Evolutionary conservation across 1,284 basidiomycete species (phyloP).

Genomic region (Agaricales sp.): DNA sequence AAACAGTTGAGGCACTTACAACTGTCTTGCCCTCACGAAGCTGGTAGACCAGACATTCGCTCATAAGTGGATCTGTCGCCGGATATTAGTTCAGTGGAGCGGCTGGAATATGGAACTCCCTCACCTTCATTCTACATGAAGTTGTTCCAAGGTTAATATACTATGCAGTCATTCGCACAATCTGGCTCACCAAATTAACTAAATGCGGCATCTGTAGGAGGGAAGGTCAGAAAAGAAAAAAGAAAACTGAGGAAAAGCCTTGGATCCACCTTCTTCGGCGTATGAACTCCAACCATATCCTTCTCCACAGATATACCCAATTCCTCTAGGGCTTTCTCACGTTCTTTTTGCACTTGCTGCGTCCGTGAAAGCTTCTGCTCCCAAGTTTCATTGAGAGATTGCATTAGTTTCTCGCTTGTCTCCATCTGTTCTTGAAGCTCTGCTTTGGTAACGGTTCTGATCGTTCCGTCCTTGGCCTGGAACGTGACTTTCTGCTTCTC

Average conservation of each 20-base stretch:
- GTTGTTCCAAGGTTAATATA: conserved; percentile 12
- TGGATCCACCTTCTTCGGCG: conserved; percentile 79
- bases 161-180: conserved; percentile 11
- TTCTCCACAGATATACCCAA: conserved; percentile 96
- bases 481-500: conserved; percentile 96
- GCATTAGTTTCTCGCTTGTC: conserved; percentile 94
- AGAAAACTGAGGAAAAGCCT: conserved; percentile 8
- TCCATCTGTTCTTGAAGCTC: conserved; percentile 96
- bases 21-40: conserved; percentile 83
- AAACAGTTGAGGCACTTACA: conserved; percentile 23
- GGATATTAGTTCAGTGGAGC: conserved; percentile 1
- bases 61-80: conserved; percentile 73
- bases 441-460: conserved; percentile 94
- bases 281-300: conserved; percentile 91
- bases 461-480: conserved; percentile 85
- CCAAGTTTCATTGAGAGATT: conserved; percentile 95
- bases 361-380: conserved; percentile 92
- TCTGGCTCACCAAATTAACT: conserved; percentile 68
- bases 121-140: conserved; percentile 85
- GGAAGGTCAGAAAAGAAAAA: conserved; percentile 13
- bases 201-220: conserved; percentile 79
- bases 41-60: conserved; percentile 91
- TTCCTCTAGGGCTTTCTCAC: conserved; percentile 95
- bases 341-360: conserved; percentile 90
- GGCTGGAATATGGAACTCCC: conserved; percentile 14